Evolutionary conservation across 352 stramenopile genomes (phyloP).

Genomic region (Globisporangium mamillatum): DNA sequence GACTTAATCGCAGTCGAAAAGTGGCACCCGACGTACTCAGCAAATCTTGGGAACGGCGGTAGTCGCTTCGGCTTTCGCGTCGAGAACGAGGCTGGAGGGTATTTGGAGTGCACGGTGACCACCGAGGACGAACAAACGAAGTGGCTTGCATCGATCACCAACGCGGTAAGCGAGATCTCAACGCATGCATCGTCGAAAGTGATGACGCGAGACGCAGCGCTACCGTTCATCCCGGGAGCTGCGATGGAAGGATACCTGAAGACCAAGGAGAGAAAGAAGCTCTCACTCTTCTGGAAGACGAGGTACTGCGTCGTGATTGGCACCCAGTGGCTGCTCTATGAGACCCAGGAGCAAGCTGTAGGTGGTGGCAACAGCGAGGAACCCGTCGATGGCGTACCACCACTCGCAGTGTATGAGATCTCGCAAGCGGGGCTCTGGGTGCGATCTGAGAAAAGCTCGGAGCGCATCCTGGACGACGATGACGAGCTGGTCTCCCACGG

Average conservation of each 20-base stretch:
- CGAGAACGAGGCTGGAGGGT: constrained; percentile 56
- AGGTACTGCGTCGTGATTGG: constrained; percentile 73
- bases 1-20: constrained; percentile 46
- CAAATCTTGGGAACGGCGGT: constrained; percentile 15
- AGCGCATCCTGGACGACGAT: constrained; percentile 9
- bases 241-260: constrained; percentile 76
- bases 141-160: constrained; percentile 33
- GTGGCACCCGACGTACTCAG: constrained; percentile 44
- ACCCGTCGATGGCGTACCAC: constrained; percentile 13
- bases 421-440: constrained; percentile 24
- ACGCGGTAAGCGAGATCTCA: constrained; percentile 25
- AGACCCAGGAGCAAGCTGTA: constrained; percentile 57
- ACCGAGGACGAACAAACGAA: constrained; percentile 30
- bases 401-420: constrained; percentile 59
- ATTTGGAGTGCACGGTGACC: constrained; percentile 49
- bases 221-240: constrained; percentile 58
- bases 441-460: background rate
- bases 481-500: constrained; percentile 22
- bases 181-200: constrained; percentile 6
- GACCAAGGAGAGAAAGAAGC: constrained; percentile 54
- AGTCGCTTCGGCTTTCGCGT: constrained; percentile 46
- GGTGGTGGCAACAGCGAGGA: constrained; percentile 15
- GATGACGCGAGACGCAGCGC: constrained; percentile 37
- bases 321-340: constrained; percentile 69
- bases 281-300: constrained; percentile 46